A percentile compares a stretch with the other conserved stretches of the same genome.
These are phyloP conservation scores for Calocybe cyanea DNA, from an alignment of 768 basidiomycete species.

Conservation along the genomic window DNA sequence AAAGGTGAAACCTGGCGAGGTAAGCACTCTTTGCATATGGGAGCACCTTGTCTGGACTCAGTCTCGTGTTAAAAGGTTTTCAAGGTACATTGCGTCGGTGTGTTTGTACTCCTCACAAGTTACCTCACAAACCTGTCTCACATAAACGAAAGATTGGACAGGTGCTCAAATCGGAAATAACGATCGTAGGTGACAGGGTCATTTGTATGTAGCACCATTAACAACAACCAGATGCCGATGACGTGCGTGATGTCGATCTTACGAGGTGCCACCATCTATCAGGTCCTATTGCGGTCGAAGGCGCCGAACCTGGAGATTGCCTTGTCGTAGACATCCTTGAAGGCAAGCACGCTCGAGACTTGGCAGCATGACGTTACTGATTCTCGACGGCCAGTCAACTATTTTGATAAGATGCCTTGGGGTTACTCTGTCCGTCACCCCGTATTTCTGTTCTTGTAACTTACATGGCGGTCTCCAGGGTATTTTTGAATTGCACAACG, in stretches of 20 bases:
- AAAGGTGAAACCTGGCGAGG: slow-evolving; percentile 62
- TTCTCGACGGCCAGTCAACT: slow-evolving; percentile 38
- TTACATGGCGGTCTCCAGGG: slow-evolving; percentile 36
- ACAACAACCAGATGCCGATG: slow-evolving; percentile 49
- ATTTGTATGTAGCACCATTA: slow-evolving; percentile 25
- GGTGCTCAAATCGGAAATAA: slow-evolving; percentile 78
- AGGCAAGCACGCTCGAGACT: slow-evolving; percentile 31
- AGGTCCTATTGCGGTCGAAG: slow-evolving; percentile 71
- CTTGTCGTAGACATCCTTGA: slow-evolving; percentile 80
- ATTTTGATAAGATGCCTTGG: slow-evolving; percentile 78
- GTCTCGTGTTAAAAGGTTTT: slow-evolving; percentile 43
- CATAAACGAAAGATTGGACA: slow-evolving; percentile 65
- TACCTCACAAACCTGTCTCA: not conserved
- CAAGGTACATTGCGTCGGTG: slow-evolving; percentile 68
- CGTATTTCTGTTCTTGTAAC: slow-evolving; percentile 34
- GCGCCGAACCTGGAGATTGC: slow-evolving; percentile 76
- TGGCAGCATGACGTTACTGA: not conserved
- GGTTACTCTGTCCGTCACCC: slow-evolving; percentile 57
- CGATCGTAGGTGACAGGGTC: slow-evolving; percentile 46
- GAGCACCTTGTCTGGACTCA: too few relatives aligned
- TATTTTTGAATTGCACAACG: slow-evolving; percentile 71
- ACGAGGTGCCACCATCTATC: slow-evolving; percentile 71
- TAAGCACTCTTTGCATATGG: slow-evolving; percentile 13
- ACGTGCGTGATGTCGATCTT: slow-evolving; percentile 62
- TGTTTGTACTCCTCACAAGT: slow-evolving; percentile 12